phyloP scores from a whole-genome alignment of 495 filamentous ascomycete species.

The Tuber magnatum region DNA sequence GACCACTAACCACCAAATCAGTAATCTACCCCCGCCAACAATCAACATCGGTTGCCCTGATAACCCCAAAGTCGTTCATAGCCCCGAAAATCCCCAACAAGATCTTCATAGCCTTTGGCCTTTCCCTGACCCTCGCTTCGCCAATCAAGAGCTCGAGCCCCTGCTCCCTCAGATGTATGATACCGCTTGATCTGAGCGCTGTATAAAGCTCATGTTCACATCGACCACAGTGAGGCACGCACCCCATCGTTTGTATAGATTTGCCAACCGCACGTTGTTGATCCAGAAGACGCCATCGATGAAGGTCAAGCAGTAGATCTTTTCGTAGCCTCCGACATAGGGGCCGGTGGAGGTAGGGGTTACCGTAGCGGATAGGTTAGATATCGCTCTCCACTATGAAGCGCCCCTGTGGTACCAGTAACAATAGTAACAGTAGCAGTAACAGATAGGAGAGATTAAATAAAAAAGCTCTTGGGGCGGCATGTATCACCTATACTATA shows the following conservation, averaged over 20 bases:
- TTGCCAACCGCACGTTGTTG: slow-evolving; percentile 49
- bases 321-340: slow-evolving; percentile 59
- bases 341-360: slow-evolving; percentile 51
- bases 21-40: slow-evolving; percentile 58
- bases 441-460: slow-evolving; percentile 7
- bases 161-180: slow-evolving; percentile 50
- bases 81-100: slow-evolving; percentile 55
- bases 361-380: slow-evolving; percentile 55
- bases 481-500: not conserved
- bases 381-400: slow-evolving; percentile 45
- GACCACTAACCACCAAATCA: slow-evolving; percentile 53
- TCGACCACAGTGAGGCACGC: slow-evolving; percentile 56
- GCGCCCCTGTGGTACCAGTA: slow-evolving; percentile 12
- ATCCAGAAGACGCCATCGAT: slow-evolving; percentile 55
- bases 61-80: slow-evolving; percentile 60
- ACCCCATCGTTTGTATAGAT: slow-evolving; percentile 54
- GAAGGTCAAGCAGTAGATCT: slow-evolving; percentile 61
- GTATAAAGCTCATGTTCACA: slow-evolving; percentile 55
- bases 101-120: slow-evolving; percentile 57
- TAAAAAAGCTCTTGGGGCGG: slow-evolving; percentile 18
- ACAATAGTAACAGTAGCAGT: not conserved
- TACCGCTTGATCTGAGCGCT: slow-evolving; percentile 54
- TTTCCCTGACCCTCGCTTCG: slow-evolving; percentile 59
- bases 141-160: slow-evolving; percentile 54
- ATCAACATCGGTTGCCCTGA: slow-evolving; percentile 60